Base-by-base conservation (phyloP, 208 protist species). In the Willaertia magna region DNA sequence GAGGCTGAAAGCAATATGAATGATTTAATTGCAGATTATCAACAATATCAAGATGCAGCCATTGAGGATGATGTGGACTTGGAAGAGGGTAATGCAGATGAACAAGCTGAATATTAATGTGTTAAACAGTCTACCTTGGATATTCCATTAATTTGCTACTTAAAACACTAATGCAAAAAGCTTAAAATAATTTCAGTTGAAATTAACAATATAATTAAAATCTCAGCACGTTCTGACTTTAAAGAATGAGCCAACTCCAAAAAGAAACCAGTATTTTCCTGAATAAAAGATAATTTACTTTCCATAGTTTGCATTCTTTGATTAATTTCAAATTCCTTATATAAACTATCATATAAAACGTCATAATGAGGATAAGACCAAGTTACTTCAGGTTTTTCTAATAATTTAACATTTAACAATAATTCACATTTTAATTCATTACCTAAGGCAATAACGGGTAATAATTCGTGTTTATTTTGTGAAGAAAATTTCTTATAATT, bases 1-100 rank as follows among this genome's bases (percentile, higher is more conserved):
- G 96, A 98, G 90, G 94, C 95, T 40, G 94, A 96, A 89, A 95
- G 92, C 85, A 96, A 98, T 91, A 95, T 98, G 90, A 95, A 94
- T 91, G 96, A 97, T 86, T 91, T 97, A 75, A 91, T 95, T 42
- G 93, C 90, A 49, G 95, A 97, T 90, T 97, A 98, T 90, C 92
- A 97, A 93, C 93, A 95, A 87, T 96, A 94, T 86, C 42, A 93
- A 74, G 87, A 90, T 47, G 91, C 91, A 22, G 86, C 89, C 7
- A 46, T 52, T 79, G 92, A 94, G 34, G 90, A 92, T 20, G 85
- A 89, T 79, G 88, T 74, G 4, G 86, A 87, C 6, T 84, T 90
- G 30, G 67, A 89, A 12, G 88, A 55, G 6, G 87, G 88, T 22
- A 42, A 90, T 22, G 59, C 26, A 12, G 84, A 74, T 76, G 85